Percentiles rank a stretch among this genome's conserved stretches.
phyloP scores from a whole-genome alignment of 371 early-diverging fungal genomes.

The Catenaria anguillulae region DNA sequence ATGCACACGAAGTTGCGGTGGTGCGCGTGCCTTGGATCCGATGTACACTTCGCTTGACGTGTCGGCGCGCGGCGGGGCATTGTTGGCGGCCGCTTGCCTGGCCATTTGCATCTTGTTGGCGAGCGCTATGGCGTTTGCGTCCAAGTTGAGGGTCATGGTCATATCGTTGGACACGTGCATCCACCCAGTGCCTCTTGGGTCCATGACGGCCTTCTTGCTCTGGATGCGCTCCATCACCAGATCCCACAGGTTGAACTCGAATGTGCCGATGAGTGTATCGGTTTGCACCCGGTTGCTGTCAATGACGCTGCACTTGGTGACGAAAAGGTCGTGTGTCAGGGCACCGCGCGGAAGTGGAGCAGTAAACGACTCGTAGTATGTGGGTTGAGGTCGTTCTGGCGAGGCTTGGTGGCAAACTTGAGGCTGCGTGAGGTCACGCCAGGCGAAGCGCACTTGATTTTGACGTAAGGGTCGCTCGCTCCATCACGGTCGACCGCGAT shows the following conservation, averaged over 20 bases:
- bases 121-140: not conserved
- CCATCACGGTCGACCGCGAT: not conserved
- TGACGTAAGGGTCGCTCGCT: slow-evolving; percentile 4
- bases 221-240: not conserved
- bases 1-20: not conserved
- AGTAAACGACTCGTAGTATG: slow-evolving; percentile 1
- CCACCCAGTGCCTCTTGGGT: not conserved
- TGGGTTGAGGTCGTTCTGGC: not conserved
- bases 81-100: not conserved
- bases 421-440: no score
- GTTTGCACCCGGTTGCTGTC: not conserved
- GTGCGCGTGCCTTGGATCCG: not conserved
- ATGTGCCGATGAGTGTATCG: not conserved
- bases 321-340: not conserved
- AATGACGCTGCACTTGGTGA: not conserved
- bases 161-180: not conserved
- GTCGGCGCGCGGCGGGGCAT: not conserved
- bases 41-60: no score
- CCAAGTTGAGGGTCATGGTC: not conserved
- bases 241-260: slow-evolving; percentile 3
- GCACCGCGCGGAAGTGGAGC: not conserved
- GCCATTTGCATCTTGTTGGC: not conserved
- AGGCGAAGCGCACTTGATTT: not conserved
- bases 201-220: not conserved
- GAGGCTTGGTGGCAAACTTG: not conserved